Percentiles rank a stretch among this genome's conserved stretches.
phyloP scores from a whole-genome alignment of 1,284 basidiomycete genomes.

The Apiotrichum sp. region DNA sequence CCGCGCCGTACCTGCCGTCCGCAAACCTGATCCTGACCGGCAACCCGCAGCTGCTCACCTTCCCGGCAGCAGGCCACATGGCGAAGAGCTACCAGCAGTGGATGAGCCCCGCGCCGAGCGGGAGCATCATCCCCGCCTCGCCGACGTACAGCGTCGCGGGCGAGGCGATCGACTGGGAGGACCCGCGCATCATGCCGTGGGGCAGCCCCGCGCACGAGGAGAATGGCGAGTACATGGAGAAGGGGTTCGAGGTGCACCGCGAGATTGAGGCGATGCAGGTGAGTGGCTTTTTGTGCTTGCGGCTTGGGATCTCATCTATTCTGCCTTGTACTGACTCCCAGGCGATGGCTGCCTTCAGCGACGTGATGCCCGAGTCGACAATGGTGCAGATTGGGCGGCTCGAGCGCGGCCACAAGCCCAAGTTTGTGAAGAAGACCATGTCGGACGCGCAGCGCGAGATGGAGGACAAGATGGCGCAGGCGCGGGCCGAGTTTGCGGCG shows the following conservation, averaged over 20 bases:
- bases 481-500: constrained; percentile 26
- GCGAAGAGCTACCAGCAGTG: constrained; percentile 23
- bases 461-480: constrained; percentile 20
- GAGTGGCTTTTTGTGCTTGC: constrained; percentile 1
- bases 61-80: constrained; percentile 3
- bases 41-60: constrained; percentile 1
- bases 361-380: constrained; percentile 8
- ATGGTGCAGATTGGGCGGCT: constrained; percentile 17
- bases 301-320: neutral
- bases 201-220: constrained; percentile 26
- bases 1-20: constrained; percentile 30
- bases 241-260: constrained; percentile 21
- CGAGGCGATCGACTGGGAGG: constrained; percentile 32
- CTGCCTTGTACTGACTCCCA: neutral
- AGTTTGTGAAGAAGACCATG: constrained; percentile 17
- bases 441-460: constrained; percentile 25
- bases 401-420: neutral
- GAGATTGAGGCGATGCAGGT: constrained; percentile 15
- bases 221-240: constrained; percentile 32
- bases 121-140: constrained; percentile 20
- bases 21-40: constrained; percentile 14
- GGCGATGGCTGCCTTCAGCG: constrained; percentile 21
- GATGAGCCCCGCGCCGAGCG: constrained; percentile 30
- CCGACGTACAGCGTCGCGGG: constrained; percentile 23
- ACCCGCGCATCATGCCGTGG: constrained; percentile 38